Evolutionary conservation across 2,329 filamentous ascomycete species (phyloP).

Genomic region (Lasiodiplodia citricola): DNA sequence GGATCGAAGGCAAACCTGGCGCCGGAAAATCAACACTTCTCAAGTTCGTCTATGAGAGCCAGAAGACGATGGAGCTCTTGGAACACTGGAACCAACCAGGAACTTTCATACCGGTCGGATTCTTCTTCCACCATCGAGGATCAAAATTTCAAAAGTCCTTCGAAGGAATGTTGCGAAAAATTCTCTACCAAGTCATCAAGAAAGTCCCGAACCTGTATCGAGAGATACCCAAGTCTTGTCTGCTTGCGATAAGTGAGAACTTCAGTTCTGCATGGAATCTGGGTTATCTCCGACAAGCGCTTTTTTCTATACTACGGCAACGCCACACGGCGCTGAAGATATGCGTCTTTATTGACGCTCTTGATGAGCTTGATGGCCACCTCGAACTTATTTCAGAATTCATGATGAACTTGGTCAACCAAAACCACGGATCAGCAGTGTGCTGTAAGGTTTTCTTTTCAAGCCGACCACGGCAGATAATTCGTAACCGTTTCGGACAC

Average conservation of each 20-base stretch:
- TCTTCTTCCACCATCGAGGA: conserved; percentile 53
- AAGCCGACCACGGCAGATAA: conserved; percentile 28
- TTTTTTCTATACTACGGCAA: neutral
- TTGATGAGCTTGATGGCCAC: conserved; percentile 9
- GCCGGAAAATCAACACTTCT: conserved; percentile 56
- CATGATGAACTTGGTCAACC: neutral
- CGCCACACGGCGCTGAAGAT: neutral
- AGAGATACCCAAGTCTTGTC: neutral
- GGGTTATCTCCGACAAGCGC: neutral
- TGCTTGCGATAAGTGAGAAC: neutral
- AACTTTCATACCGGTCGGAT: conserved; percentile 39
- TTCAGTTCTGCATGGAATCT: neutral
- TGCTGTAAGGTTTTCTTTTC: conserved; percentile 20
- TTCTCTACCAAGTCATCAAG: conserved; percentile 41
- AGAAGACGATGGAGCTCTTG: conserved; percentile 36
- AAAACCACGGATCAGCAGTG: neutral
- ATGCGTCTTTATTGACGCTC: conserved; percentile 10
- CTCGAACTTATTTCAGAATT: conserved; percentile 1
- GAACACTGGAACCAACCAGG: conserved; percentile 40
- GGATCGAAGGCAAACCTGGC: conserved; percentile 53
- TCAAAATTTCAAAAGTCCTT: conserved; percentile 48
- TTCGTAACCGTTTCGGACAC: conserved; percentile 28
- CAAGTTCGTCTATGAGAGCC: conserved; percentile 29
- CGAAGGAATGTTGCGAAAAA: conserved; percentile 46
- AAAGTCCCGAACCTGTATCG: neutral